phyloP scores from a whole-genome alignment of 768 basidiomycete genomes.

The Coprinopsis strossmayeri region DNA sequence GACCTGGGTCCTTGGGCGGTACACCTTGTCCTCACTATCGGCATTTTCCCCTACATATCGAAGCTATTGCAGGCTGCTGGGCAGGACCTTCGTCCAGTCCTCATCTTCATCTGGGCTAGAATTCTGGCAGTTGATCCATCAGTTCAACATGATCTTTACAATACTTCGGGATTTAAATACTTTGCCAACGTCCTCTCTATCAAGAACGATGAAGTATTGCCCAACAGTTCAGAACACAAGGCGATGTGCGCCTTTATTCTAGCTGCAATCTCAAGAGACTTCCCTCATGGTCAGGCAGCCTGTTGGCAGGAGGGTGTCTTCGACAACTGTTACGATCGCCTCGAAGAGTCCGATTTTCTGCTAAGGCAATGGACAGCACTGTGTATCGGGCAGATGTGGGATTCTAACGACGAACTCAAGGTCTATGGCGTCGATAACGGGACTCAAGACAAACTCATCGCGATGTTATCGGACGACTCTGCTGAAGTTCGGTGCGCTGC shows the following conservation, averaged over 20 bases:
- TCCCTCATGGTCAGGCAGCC: conserved; percentile 78
- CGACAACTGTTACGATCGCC: conserved; percentile 75
- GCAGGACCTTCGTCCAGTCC: conserved; percentile 90
- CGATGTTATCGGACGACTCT: conserved; percentile 76
- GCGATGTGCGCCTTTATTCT: conserved; percentile 99
- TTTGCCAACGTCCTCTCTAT: conserved; percentile 73
- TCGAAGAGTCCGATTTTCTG: conserved; percentile 88
- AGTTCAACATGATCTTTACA: conserved; percentile 86
- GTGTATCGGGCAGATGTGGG: conserved; percentile 95
- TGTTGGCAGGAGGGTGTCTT: conserved; percentile 80
- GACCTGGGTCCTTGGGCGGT: conserved; percentile 99
- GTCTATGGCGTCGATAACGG: conserved; percentile 71
- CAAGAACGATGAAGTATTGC: conserved; percentile 67
- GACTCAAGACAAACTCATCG: conserved; percentile 77
- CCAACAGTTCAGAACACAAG: conserved; percentile 91
- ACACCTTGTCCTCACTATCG: conserved; percentile 90
- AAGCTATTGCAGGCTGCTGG: conserved; percentile 94
- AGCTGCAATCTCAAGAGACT: conserved; percentile 83
- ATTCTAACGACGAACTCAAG: conserved; percentile 85
- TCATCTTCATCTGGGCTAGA: conserved; percentile 98
- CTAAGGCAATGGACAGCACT: conserved; percentile 91
- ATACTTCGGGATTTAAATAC: conserved; percentile 70
- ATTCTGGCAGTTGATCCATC: conserved; percentile 94
- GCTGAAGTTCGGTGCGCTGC: conserved; percentile 92
- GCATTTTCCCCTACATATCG: conserved; percentile 98